phyloP scores from a whole-genome alignment of 106 monocot genomes.

The Allium fistulosum region DNA sequence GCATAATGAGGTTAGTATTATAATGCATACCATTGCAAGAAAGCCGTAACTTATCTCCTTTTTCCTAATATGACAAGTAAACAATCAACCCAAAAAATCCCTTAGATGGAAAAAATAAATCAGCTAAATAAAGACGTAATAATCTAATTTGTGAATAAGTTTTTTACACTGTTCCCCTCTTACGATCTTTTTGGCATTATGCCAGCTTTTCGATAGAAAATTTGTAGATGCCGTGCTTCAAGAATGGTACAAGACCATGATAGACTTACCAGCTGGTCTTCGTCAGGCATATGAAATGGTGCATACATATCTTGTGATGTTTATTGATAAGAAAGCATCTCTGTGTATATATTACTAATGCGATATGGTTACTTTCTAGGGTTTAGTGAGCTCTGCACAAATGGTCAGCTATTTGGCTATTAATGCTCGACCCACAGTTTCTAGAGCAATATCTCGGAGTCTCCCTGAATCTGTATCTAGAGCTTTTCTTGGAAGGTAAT shows the following conservation, averaged over 20 bases:
- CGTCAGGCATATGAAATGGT: conserved; percentile 98
- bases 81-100: too few relatives aligned
- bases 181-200: neutral
- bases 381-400: conserved; percentile 89
- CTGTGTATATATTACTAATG: too few relatives aligned
- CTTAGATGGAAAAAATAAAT: too few relatives aligned
- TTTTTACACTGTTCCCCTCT: too few relatives aligned
- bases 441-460: conserved; percentile 67
- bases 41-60: too few relatives aligned
- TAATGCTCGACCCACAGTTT: conserved; percentile 74
- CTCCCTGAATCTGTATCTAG: conserved; percentile 80
- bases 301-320: neutral
- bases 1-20: too few relatives aligned
- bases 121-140: too few relatives aligned
- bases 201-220: conserved; percentile 82
- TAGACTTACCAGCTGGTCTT: conserved; percentile 81
- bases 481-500: conserved; percentile 92
- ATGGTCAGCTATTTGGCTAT: conserved; percentile 80
- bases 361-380: conserved; percentile 18
- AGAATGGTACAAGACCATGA: conserved; percentile 94
- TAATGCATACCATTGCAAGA: too few relatives aligned
- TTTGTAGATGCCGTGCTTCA: conserved; percentile 96
- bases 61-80: too few relatives aligned
- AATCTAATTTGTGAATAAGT: too few relatives aligned
- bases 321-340: too few relatives aligned